Conservation (phyloP, 257 asterid species). For the Misopates orontium region DNA sequence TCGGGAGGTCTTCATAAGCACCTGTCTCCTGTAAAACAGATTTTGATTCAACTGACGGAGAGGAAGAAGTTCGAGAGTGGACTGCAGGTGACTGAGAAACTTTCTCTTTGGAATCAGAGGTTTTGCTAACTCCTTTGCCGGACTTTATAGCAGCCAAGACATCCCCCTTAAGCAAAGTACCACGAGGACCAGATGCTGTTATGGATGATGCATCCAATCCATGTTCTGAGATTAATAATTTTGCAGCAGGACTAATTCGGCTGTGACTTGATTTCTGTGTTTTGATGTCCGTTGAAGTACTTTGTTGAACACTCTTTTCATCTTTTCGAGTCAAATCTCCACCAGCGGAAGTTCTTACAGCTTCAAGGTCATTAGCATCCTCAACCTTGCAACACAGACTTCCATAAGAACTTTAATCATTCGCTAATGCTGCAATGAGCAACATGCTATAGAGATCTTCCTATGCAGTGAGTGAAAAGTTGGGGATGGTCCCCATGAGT, state of each 20-base stretch:
- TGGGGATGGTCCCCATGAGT: slow-evolving; percentile 15
- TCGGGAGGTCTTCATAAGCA: slow-evolving; percentile 78
- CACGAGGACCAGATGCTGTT: slow-evolving; percentile 92
- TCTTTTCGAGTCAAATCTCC: slow-evolving; percentile 48
- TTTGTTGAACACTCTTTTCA: slow-evolving; percentile 44
- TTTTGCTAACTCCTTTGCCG: slow-evolving; percentile 62
- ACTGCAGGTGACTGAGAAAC: slow-evolving; percentile 42
- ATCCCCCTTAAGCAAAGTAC: slow-evolving; percentile 93
- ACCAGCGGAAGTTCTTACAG: slow-evolving; percentile 58
- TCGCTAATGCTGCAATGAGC: slow-evolving; percentile 21
- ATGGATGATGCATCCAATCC: slow-evolving; percentile 81
- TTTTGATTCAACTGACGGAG: slow-evolving; percentile 43
- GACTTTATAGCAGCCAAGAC: slow-evolving; percentile 88
- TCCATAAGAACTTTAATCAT: slow-evolving; percentile 21
- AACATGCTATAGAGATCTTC: slow-evolving; percentile 9
- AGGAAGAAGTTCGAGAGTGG: slow-evolving; percentile 46
- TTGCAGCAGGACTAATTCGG: slow-evolving; percentile 95
- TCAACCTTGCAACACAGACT: slow-evolving; percentile 70
- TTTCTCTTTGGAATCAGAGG: slow-evolving; percentile 46
- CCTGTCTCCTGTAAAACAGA: slow-evolving; percentile 47
- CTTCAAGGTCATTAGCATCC: slow-evolving; percentile 80
- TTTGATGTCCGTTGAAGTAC: slow-evolving; percentile 41
- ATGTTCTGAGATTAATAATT: slow-evolving; percentile 71
- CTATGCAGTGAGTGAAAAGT: slow-evolving; percentile 3
- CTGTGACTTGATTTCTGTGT: slow-evolving; percentile 47